Base-by-base conservation (phyloP, 192 early-diverging fungal genomes). In the Podochytrium sp. region DNA sequence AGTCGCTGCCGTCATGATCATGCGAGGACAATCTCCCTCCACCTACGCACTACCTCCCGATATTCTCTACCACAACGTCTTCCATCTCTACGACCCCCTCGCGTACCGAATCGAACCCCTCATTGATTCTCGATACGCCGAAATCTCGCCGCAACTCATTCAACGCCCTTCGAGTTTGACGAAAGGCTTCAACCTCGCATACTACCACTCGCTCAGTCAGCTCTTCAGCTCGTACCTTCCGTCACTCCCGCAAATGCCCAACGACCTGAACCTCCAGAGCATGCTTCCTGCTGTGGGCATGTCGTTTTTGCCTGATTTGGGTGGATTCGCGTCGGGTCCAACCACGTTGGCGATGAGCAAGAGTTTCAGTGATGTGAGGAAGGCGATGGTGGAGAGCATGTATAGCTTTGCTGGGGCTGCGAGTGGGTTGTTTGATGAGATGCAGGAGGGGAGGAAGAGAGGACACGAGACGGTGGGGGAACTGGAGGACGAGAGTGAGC, bases 71-170 rank as follows among this genome's bases (percentile, higher is more conserved):
- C 78, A 77, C 47, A 86, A 86, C 76, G 37, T 86, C 12, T 86
- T 86, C 60, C 71, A 82, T 49, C 61, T 86, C 14, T 84, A 80
- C 63, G 85, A 86, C 59, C 85, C 85, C 3, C 29, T 86, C 50
- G 75, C 77, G 10, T 86, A 86, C 51, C 59, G 85, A 32, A 58
- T 80, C 41, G 85, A 86, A 41, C 85, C 85, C 2, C 68, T 86
- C 7, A 32, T 84, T 39, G 71, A 84, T 52, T 20, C 65, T 1
- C 42, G 75, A 29, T 84, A 82, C 57, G 69, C 72, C 10, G 78
- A 75, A 63, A 78, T 86, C 56, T 74, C 80, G 16, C 85, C 85
- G 3, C 71, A 81, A 27, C 80, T 80, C 23, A 37, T 86, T 3
- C 77, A 80, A 58, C 74, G 80, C 2, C 85, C 85, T 3, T 77